Base-by-base conservation (phyloP, 2,329 filamentous ascomycete genomes). In the Fonsecaea multimorphosa region DNA sequence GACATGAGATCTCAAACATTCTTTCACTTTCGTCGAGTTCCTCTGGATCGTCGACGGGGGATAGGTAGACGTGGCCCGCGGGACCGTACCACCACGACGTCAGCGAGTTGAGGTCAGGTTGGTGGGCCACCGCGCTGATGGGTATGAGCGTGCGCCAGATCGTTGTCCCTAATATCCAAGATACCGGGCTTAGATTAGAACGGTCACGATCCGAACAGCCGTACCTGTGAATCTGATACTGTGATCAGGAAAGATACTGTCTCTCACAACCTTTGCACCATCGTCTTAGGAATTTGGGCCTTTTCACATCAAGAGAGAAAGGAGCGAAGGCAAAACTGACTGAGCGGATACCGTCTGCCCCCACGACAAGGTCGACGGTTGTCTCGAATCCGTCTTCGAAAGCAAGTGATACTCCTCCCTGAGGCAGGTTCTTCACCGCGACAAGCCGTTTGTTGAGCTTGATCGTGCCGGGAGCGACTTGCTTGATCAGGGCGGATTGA, bases 401-500 rank as follows among this genome's bases (percentile, higher is more conserved):
- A 0, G 63, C 54, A 9, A 86, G 73, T 2, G 74, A 68, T 1
- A 83, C 73, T 3, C 79, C 81, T 0, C 71, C 73, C 14, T 64
- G 69, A 0, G 73, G 70, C 1, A 79, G 65, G 56, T 84, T 75
- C 2, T 79, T 72, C 1, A 85, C 69, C 0, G 67, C 69, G 0
- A 72, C 65, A 2, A 86, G 75, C 58, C 78, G 81, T 59, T 83
- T 84, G 1, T 76, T 77, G 1, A 84, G 74, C 5, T 80, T 76
- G 36, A 86, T 78, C 0, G 77, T 74, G 0, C 78, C 79, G 2
- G 75, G 72, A 2, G 80, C 77, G 0, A 86, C 78, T n/a, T 79
- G 77, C 0, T 78, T 75, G 2, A 84, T 73, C 0, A 87, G 76
- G 0, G 83, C 81, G 1, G 78, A 76, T 68, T 87, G 85, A 2